phyloP scores from a whole-genome alignment of 768 basidiomycete species.

The Lentinula edodes region DNA sequence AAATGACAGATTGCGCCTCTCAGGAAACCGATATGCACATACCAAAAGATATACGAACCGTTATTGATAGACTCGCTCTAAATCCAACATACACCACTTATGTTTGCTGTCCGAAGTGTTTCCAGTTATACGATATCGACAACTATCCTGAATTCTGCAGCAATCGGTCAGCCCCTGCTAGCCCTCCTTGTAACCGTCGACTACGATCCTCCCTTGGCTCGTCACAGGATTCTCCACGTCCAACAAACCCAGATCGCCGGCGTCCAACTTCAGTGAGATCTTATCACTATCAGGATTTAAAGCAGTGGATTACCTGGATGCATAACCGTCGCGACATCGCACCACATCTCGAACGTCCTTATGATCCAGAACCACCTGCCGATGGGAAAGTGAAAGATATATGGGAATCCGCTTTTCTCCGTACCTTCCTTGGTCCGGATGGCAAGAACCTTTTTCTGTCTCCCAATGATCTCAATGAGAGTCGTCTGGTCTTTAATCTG shows the following conservation, averaged over 20 bases:
- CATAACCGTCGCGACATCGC: conserved; percentile 20
- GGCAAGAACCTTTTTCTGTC: conserved; percentile 14
- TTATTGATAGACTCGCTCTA: conserved; percentile 14
- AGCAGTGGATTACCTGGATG: conserved; percentile 21
- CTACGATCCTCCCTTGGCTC: background rate
- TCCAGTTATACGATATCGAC: conserved; percentile 13
- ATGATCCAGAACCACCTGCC: background rate
- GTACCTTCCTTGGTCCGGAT: conserved; percentile 22
- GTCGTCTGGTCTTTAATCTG: conserved; percentile 23
- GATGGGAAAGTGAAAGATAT: conserved; percentile 15
- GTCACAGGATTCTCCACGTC: too few relatives aligned
- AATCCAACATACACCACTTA: conserved; percentile 14
- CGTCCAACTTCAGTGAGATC: background rate
- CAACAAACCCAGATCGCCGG: too few relatives aligned
- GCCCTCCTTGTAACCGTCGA: conserved; percentile 11
- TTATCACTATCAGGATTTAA: conserved; percentile 21
- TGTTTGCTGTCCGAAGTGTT: conserved; percentile 22
- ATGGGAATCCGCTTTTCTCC: conserved; percentile 19
- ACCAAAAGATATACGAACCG: conserved; percentile 14
- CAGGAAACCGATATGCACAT: background rate
- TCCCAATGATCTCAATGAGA: conserved; percentile 11
- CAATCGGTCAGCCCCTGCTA: conserved; percentile 10
- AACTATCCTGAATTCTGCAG: conserved; percentile 17
- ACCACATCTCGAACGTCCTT: conserved; percentile 17
- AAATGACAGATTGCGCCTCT: too few relatives aligned